A percentile compares a stretch with the other conserved stretches of the same genome.
Conservation (phyloP, 371 early-diverging fungal genomes). For the Circinella minor region DNA sequence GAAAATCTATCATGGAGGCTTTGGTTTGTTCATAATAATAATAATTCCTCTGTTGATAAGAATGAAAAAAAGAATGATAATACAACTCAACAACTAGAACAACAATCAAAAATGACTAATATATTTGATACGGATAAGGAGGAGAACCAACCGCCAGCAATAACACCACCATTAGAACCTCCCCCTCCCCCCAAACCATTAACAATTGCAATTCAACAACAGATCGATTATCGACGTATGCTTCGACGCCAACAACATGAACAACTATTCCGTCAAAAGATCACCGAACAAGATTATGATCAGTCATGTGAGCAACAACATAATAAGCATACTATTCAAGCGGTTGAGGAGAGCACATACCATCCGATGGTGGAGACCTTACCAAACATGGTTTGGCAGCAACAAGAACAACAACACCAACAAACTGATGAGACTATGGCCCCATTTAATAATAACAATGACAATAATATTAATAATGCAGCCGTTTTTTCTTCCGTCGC, state of each 20-base stretch:
- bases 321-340: no score
- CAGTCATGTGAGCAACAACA: background rate
- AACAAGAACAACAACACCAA: background rate
- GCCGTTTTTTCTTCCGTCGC: no score
- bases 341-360: no score
- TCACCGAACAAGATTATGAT: conserved; percentile 16
- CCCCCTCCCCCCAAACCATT: conserved; percentile 8
- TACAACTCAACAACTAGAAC: no score
- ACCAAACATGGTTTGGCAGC: conserved; percentile 4
- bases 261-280: conserved; percentile 16
- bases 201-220: conserved; percentile 7
- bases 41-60: conserved; percentile 1
- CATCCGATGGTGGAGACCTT: background rate
- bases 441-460: no score
- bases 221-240: conserved; percentile 13
- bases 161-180: conserved; percentile 9
- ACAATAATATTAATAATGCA: no score
- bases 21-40: conserved; percentile 76
- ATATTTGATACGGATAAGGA: conserved; percentile 3
- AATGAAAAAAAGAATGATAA: no score
- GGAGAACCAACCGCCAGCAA: conserved; percentile 9
- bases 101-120: no score
- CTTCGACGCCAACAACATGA: conserved; percentile 17
- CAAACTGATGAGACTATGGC: no score
- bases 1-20: conserved; percentile 91